A percentile compares a stretch with the other conserved stretches of the same genome.
Conservation (phyloP, 202 grass and related monocot genomes). For the Carex arenaria region DNA sequence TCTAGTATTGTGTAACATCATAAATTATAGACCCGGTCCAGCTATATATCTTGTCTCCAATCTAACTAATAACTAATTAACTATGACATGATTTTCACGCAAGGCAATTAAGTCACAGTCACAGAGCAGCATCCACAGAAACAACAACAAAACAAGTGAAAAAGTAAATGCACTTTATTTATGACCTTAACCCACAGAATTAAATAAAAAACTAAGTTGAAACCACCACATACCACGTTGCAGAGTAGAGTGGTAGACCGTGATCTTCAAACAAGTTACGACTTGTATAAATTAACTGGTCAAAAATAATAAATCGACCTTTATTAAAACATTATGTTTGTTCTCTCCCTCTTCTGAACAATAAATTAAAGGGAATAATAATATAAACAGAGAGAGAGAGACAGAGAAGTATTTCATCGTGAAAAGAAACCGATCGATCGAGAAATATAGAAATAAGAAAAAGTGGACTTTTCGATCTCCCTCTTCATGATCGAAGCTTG, state of each 20-base stretch:
- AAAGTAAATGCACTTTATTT: not conserved
- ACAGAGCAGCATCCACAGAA: not conserved
- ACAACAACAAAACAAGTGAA: not conserved
- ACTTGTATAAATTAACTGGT: not conserved
- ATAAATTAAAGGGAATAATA: not conserved
- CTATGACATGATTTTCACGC: not conserved
- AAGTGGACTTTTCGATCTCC: not conserved
- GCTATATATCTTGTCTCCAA: not conserved
- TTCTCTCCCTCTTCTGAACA: not conserved
- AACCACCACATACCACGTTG: not conserved
- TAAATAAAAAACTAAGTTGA: not conserved
- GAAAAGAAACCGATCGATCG: not conserved
- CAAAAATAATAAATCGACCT: not conserved
- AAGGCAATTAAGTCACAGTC: not conserved
- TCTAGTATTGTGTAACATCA: not conserved
- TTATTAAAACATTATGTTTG: not conserved
- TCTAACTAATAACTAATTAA: not conserved
- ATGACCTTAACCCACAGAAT: not conserved
- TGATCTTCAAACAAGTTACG: not conserved
- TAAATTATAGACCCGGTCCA: not conserved
- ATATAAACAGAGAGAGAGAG: not conserved
- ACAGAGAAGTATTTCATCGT: not conserved
- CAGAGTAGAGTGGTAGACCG: not conserved
- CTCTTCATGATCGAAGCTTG: slow-evolving; percentile 13
- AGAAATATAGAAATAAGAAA: not conserved